Evolutionary conservation across 2,329 filamentous ascomycete genomes (phyloP).

Genomic region (Xylaria multiplex): DNA sequence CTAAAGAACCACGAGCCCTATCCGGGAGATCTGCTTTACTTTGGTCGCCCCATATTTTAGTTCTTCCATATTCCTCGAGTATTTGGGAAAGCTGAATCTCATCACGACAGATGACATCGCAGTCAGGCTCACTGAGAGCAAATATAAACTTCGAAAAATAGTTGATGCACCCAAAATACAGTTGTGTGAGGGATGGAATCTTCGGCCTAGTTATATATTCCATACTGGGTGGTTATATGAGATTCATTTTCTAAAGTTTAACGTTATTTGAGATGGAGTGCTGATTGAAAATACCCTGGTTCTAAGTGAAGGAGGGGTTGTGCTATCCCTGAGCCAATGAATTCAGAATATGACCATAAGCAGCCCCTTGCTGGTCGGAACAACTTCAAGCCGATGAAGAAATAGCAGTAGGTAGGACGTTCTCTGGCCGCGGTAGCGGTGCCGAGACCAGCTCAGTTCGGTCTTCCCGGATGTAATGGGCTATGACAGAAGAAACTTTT

Average conservation of each 20-base stretch:
- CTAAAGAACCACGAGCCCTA: constrained; percentile 10
- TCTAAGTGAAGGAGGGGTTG: neutral
- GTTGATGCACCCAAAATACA: constrained; percentile 8
- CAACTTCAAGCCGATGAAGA: too few relatives aligned
- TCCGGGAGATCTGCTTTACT: constrained; percentile 15
- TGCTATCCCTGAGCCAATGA: neutral
- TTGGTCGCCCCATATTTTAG: constrained; percentile 19
- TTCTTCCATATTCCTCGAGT: constrained; percentile 19
- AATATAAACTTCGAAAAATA: constrained; percentile 12
- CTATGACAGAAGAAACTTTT: neutral
- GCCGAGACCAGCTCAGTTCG: too few relatives aligned
- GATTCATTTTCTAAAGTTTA: neutral
- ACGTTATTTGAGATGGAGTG: neutral
- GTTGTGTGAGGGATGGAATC: constrained; percentile 1
- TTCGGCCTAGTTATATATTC: neutral
- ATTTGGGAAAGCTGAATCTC: constrained; percentile 5
- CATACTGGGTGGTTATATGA: neutral
- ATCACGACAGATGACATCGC: constrained; percentile 13
- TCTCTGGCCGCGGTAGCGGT: too few relatives aligned
- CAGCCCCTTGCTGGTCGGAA: too few relatives aligned
- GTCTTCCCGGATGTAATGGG: too few relatives aligned
- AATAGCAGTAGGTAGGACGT: too few relatives aligned
- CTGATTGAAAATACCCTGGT: neutral
- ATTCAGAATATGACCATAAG: too few relatives aligned
- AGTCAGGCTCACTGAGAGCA: constrained; percentile 17